phyloP scores from a whole-genome alignment of 768 basidiomycete species.

The Termitomyces titanicus region DNA sequence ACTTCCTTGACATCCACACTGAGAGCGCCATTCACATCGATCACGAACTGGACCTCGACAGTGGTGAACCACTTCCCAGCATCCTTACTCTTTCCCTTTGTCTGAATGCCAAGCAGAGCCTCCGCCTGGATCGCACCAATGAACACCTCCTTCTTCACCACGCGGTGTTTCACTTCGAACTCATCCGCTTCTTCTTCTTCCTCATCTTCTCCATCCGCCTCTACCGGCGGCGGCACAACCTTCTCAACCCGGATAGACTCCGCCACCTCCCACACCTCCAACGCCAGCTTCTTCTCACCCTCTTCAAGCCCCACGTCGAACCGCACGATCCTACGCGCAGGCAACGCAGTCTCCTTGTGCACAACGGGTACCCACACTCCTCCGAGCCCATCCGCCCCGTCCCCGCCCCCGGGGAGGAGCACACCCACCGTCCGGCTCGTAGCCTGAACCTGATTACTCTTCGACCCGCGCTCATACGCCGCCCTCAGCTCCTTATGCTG shows the following conservation, averaged over 20 bases:
- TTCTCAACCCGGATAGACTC: constrained; percentile 66
- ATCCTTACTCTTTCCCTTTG: constrained; percentile 33
- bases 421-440: constrained; percentile 63
- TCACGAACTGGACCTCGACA: constrained; percentile 42
- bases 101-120: constrained; percentile 37
- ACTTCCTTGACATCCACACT: constrained; percentile 36
- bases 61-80: constrained; percentile 47
- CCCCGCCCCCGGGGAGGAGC: constrained; percentile 51
- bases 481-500: constrained; percentile 46
- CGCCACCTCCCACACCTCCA: constrained; percentile 77
- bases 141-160: constrained; percentile 48
- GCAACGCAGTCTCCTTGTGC: constrained; percentile 67
- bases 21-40: constrained; percentile 34
- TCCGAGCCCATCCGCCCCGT: constrained; percentile 46
- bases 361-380: constrained; percentile 67
- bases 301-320: constrained; percentile 53
- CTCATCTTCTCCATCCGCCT: constrained; percentile 44
- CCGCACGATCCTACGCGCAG: constrained; percentile 55
- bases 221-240: constrained; percentile 41
- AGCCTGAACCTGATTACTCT: constrained; percentile 44
- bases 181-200: constrained; percentile 65
- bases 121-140: constrained; percentile 42
- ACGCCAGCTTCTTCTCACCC: constrained; percentile 43
- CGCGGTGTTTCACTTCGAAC: constrained; percentile 61
- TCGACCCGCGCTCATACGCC: constrained; percentile 39